Evolutionary conservation across 331 rosid genomes (phyloP).

Genomic region (Dryas integrifolia): DNA sequence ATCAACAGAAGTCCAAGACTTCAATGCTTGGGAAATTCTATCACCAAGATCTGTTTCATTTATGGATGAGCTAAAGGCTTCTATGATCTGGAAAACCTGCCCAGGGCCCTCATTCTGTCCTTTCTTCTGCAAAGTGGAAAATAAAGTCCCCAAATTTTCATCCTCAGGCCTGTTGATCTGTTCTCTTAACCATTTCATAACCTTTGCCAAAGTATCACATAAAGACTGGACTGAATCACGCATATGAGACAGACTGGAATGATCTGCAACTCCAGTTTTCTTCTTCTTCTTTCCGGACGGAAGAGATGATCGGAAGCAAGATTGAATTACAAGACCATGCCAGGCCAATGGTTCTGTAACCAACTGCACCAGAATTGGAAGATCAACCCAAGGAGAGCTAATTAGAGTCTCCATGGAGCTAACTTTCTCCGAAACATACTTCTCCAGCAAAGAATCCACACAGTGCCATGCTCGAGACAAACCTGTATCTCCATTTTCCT

Average conservation of each 20-base stretch:
- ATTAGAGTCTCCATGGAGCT: slow-evolving; percentile 44
- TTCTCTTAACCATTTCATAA: slow-evolving; percentile 55
- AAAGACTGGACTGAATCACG: slow-evolving; percentile 56
- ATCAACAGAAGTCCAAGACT: slow-evolving; percentile 71
- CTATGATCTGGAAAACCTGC: slow-evolving; percentile 49
- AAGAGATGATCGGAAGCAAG: slow-evolving; percentile 65
- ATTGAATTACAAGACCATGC: slow-evolving; percentile 82
- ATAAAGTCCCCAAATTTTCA: slow-evolving; percentile 49
- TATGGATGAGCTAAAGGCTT: slow-evolving; percentile 43
- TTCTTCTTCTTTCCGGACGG: slow-evolving; percentile 89
- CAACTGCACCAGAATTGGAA: slow-evolving; percentile 62
- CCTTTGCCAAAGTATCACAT: slow-evolving; percentile 49
- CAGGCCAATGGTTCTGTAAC: slow-evolving; percentile 89
- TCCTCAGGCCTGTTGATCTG: slow-evolving; percentile 62
- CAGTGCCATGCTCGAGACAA: slow-evolving; percentile 51
- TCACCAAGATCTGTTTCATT: slow-evolving; percentile 54
- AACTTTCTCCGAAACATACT: slow-evolving; percentile 48
- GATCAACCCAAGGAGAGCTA: slow-evolving; percentile 47
- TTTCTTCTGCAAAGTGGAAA: slow-evolving; percentile 40
- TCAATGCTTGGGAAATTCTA: slow-evolving; percentile 52
- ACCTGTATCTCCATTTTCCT: slow-evolving; percentile 38
- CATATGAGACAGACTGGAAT: slow-evolving; percentile 37
- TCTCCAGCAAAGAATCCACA: slow-evolving; percentile 68
- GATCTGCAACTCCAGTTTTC: slow-evolving; percentile 63
- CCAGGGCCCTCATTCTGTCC: slow-evolving; percentile 71